Base-by-base conservation (phyloP, 176 grass and related monocot species). In the Aegilops bicornis region DNA sequence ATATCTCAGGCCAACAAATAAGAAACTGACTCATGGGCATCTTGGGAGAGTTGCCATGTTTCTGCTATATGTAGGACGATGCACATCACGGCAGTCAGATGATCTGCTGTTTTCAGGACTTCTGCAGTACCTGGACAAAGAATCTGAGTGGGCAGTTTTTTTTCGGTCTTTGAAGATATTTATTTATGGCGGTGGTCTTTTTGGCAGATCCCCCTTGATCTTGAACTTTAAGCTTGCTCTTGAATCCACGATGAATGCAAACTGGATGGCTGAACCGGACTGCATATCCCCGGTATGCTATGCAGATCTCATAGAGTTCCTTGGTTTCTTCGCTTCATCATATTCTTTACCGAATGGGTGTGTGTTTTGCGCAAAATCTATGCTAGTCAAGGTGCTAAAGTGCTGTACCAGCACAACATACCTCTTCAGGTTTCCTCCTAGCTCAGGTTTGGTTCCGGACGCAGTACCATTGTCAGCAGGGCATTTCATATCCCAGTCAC, bases 201-300 rank as follows among this genome's bases (percentile, higher is more conserved):
- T 24, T 47, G 64, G 63, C 58, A 90, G 80, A 77, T 33, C 20
- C 33, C 17, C 39, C 32, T 87, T 92, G 27, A 58, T 91, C 5
- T 2, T 37, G 24, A 82, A 73, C 23, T 91, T 94, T 79, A 61
- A 88, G 42, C 30, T 47, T 40, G 86, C 90, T 27, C 86, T 97
- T 40, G 61, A 89, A 76, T 83, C 4, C 3, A 84, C 92, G 43
- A 88, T 64, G 14, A 20, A 31, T 19, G 17, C 65, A 54, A 16
- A 88, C 35, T 92, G 92, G 92, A 81, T 0, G 79, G 1, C 0
- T 9, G 74, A 91, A 66, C 10, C 0, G 6, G 89, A 92, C 80
- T 97, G 84, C 65, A 70, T 97, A 31, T 87, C 90, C 5, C 90
- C 86, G 2, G 20, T 86, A 12, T 92, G 84, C 56, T 94, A 74